Conservation (phyloP, 345 rosid species). For the Iberis pinnata region DNA sequence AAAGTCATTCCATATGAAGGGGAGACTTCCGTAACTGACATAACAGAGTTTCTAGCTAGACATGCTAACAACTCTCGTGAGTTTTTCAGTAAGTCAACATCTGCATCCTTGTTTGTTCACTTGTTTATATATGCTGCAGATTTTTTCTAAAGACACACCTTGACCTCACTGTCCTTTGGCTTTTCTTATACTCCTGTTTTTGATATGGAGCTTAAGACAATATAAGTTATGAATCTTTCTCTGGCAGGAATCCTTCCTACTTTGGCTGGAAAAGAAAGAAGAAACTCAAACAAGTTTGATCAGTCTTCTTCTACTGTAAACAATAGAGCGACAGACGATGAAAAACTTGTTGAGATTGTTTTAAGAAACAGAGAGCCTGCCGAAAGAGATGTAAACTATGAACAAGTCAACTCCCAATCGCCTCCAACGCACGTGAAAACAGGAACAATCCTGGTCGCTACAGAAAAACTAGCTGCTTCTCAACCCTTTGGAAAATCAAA, state of each 20-base stretch:
- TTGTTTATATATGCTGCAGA: constrained; percentile 1
- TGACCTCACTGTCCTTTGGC: constrained; percentile 6
- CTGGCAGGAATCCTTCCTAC: constrained; percentile 47
- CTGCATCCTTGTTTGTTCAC: constrained; percentile 5
- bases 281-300: constrained; percentile 23
- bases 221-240: constrained; percentile 12
- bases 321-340: constrained; percentile 31
- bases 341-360: constrained; percentile 45
- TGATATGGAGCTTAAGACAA: constrained; percentile 6
- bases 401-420: constrained; percentile 19
- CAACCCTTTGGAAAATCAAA: constrained; percentile 60
- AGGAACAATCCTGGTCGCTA: constrained; percentile 62
- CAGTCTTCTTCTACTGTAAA: constrained; percentile 19
- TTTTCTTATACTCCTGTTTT: neutral
- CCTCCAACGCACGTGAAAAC: constrained; percentile 31
- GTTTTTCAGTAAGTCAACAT: constrained; percentile 39
- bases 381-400: constrained; percentile 26
- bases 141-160: neutral
- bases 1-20: constrained; percentile 53
- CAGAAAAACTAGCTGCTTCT: constrained; percentile 42
- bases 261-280: constrained; percentile 31
- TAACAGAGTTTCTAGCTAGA: constrained; percentile 59
- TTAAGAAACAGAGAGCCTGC: constrained; percentile 33
- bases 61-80: constrained; percentile 52
- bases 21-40: constrained; percentile 55